A percentile compares a stretch with the other conserved stretches of the same genome.
These are phyloP conservation scores for Eutrema japonicum DNA, from an alignment of 345 rosid genomes.

Conservation along the genomic window DNA sequence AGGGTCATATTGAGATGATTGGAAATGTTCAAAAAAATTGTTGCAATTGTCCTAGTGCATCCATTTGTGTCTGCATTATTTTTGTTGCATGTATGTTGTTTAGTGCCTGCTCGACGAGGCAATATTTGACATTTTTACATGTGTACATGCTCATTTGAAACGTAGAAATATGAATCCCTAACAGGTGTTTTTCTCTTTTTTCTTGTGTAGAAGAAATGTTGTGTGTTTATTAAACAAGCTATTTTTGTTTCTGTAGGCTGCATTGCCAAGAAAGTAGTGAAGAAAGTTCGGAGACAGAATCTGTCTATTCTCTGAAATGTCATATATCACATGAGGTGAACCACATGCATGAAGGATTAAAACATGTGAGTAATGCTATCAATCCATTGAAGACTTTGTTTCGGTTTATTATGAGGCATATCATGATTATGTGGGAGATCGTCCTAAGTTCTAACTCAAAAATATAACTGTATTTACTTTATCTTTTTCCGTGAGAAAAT, in stretches of 20 bases:
- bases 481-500: not conserved
- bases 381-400: slow-evolving; percentile 18
- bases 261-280: slow-evolving; percentile 89
- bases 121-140: not conserved
- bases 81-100: not conserved
- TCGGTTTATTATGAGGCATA: not conserved
- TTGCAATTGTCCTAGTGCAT: not conserved
- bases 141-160: not conserved
- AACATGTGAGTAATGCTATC: slow-evolving; percentile 62
- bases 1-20: not conserved
- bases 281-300: slow-evolving; percentile 64
- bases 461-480: not conserved
- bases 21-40: not conserved
- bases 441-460: not conserved
- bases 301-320: slow-evolving; percentile 89
- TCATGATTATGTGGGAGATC: not conserved
- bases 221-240: slow-evolving; percentile 1
- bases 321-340: slow-evolving; percentile 98
- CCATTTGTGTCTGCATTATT: not conserved
- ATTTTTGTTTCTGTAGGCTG: slow-evolving; percentile 48
- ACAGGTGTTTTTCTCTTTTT: not conserved
- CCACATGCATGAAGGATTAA: slow-evolving; percentile 97
- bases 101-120: not conserved
- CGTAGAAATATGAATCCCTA: slow-evolving; percentile 4
- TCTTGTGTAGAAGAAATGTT: not conserved